Evolutionary conservation across 768 basidiomycete genomes (phyloP), one percentile per base, ranked within the genome.

Genomic region (Mycena vitilis): DNA sequence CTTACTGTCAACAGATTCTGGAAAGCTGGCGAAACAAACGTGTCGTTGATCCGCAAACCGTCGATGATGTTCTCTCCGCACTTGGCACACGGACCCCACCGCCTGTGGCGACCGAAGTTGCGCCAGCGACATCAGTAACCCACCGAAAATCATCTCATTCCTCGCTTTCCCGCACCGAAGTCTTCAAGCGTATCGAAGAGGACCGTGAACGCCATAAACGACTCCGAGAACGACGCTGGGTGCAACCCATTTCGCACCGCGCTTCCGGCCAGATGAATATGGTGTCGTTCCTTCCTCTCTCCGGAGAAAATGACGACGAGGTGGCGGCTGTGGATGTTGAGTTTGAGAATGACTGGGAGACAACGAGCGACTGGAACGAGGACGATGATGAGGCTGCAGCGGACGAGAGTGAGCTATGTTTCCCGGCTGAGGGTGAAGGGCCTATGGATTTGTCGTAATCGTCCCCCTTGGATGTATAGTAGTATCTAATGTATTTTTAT

Each of bases 131-230:
- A 42, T 65, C 72, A 53, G 68, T 72, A 66, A 74, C 63, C n/a
- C 71, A 75, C 30, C 76, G 54, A 40, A 60, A 68, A 57, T 72
- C 75, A 1, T 55, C 73, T 8, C 66, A 71, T 37, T 69, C 72
- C 64, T 71, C 79, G 0, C 84, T 92, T 56, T 84, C 89, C 2
- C 86, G 87, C 11, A 79, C 81, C n/a, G 94, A 96, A 59, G 87
- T 95, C 36, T 86, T 94, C 75, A 90, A 91, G 66, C 90, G 95
- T 15, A 95, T 97, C 71, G 95, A 97, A 77, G 95, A 96, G 73
- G 95, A 96, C 77, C 85, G 95, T 2, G 95, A 96, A 74, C 88
- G 96, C 69, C 95, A 96, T 75, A 97, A 97, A 80, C 89, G 95
- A 15, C 84, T 97, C 3, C 89, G 95, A 53, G 95, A 97, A 77